Conservation (phyloP, 2,329 filamentous ascomycete species). For the Cryoendolithus antarcticus region DNA sequence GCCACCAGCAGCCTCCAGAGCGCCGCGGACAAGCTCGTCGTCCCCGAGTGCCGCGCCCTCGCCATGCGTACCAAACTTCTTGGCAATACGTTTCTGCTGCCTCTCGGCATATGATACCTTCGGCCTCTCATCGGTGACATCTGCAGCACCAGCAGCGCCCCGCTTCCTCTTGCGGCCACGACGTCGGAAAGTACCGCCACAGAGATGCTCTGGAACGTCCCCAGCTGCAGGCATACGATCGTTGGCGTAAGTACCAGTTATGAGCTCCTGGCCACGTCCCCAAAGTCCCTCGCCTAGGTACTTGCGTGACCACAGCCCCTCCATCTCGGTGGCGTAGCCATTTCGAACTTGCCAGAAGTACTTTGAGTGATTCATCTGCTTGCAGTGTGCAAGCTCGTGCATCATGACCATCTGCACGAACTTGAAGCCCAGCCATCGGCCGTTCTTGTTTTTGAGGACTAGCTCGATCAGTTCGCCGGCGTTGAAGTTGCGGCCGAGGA, state of each 20-base stretch:
- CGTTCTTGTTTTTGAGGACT: constrained; percentile 57
- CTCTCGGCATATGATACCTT: constrained; percentile 55
- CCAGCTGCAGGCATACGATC: constrained; percentile 44
- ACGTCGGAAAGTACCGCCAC: constrained; percentile 66
- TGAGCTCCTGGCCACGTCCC: constrained; percentile 57
- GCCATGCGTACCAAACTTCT: constrained; percentile 75
- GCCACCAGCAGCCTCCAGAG: constrained; percentile 48
- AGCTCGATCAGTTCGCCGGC: constrained; percentile 78
- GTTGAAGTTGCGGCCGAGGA: constrained; percentile 83
- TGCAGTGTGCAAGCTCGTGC: constrained; percentile 78
- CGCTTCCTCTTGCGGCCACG: constrained; percentile 38
- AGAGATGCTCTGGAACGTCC: constrained; percentile 49
- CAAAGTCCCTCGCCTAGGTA: constrained; percentile 78
- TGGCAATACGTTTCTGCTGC: constrained; percentile 59
- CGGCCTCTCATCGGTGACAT: constrained; percentile 25
- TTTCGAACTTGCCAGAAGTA: constrained; percentile 74
- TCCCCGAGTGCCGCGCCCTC: constrained; percentile 58
- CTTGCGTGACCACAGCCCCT: constrained; percentile 52
- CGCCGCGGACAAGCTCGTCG: constrained; percentile 52
- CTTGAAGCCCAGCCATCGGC: constrained; percentile 62
- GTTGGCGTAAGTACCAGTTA: constrained; percentile 49
- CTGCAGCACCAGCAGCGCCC: constrained; percentile 13
- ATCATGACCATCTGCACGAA: constrained; percentile 95
- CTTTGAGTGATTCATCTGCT: constrained; percentile 80
- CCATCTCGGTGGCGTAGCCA: constrained; percentile 58